Evolutionary conservation across 306 rosid genomes (phyloP).

Genomic region (Cercis canadensis): DNA sequence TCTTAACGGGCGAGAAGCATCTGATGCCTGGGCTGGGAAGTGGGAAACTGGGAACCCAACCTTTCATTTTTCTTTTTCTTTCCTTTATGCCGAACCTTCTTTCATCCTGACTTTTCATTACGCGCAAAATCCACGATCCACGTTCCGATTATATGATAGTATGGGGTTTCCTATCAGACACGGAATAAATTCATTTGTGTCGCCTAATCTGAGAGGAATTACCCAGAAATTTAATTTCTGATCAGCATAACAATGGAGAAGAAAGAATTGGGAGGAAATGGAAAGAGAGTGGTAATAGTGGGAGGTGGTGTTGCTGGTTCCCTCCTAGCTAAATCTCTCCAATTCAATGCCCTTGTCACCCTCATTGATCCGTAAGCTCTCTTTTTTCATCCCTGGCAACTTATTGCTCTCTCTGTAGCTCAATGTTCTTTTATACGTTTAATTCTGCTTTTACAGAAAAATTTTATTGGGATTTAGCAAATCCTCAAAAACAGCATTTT

Average conservation of each 20-base stretch:
- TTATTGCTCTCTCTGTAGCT: neutral
- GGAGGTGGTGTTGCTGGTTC: conserved; percentile 90
- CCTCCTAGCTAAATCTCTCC: conserved; percentile 65
- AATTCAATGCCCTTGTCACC: conserved; percentile 58
- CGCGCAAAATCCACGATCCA: no score
- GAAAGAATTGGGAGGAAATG: conserved; percentile 12
- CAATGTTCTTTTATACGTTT: neutral
- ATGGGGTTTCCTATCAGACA: neutral
- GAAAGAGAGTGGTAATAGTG: conserved; percentile 60
- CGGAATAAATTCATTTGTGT: neutral
- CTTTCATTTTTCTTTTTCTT: no score
- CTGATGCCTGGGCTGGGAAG: no score
- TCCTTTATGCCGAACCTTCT: no score
- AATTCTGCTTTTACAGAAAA: neutral
- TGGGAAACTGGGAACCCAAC: no score
- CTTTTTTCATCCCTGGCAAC: neutral
- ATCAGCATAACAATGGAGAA: conserved; percentile 29
- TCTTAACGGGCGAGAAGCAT: no score
- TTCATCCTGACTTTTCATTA: no score
- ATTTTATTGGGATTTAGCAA: neutral
- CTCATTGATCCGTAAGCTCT: conserved; percentile 71
- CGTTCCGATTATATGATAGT: no score
- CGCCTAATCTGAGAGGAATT: neutral
- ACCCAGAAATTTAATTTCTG: neutral
- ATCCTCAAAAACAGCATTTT: neutral